These are phyloP conservation scores for Spinellus fusiger DNA, from an alignment of 192 early-diverging fungal genomes.

Conservation along the genomic window DNA sequence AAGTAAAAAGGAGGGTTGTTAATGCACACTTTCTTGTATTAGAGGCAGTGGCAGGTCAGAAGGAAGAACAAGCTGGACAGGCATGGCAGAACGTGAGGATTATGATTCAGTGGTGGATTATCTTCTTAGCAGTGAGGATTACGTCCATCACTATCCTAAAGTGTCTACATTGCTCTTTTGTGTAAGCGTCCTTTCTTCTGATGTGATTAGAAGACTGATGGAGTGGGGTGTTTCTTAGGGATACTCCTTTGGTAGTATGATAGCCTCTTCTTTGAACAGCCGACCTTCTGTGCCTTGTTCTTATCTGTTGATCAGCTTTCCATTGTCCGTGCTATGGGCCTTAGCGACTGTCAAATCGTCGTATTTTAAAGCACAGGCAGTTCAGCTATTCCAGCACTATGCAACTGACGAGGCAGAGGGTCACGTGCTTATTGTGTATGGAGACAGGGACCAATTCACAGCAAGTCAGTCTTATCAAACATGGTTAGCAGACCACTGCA, in stretches of 20 bases:
- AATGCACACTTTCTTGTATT: background rate
- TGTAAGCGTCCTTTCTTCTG: background rate
- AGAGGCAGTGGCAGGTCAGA: slow-evolving; percentile 15
- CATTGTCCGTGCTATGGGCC: slow-evolving; percentile 18
- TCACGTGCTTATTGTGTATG: slow-evolving; percentile 8
- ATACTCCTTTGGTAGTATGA: slow-evolving; percentile 23
- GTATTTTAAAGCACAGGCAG: slow-evolving; percentile 8
- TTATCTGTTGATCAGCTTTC: slow-evolving; percentile 20
- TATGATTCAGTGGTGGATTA: slow-evolving; percentile 11
- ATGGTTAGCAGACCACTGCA: slow-evolving; percentile 1
- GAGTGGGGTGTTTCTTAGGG: slow-evolving; percentile 4
- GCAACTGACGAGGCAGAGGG: background rate
- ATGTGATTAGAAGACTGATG: background rate
- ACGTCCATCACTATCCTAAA: background rate
- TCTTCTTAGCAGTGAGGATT: background rate
- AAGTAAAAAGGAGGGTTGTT: background rate
- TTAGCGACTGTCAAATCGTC: slow-evolving; percentile 4
- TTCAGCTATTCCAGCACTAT: background rate
- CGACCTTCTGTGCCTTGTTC: background rate
- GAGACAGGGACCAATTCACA: slow-evolving; percentile 22
- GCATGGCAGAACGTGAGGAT: slow-evolving; percentile 20
- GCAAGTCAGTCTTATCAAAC: background rate
- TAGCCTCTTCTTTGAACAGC: slow-evolving; percentile 12
- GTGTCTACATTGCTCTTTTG: slow-evolving; percentile 8
- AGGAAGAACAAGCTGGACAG: slow-evolving; percentile 24